Evolutionary conservation across 1,284 basidiomycete genomes (phyloP).

Genomic region (Melampsora abietis-canadensis): DNA sequence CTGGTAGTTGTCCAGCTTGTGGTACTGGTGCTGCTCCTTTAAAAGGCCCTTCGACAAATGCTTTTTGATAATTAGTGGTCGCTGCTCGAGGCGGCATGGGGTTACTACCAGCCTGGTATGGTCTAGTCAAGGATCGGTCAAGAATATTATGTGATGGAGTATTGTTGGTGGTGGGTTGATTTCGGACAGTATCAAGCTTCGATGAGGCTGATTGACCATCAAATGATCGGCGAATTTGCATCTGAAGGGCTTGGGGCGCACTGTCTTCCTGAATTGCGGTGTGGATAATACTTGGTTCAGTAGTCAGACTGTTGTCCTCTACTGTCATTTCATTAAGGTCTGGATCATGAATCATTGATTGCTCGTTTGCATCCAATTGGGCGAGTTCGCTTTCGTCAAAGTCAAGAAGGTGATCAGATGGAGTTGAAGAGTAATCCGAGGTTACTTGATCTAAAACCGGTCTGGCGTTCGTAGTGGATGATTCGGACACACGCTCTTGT

Average conservation of each 20-base stretch:
- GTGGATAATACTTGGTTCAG: not conserved
- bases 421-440: not conserved
- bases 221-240: too few relatives aligned
- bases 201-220: not conserved
- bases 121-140: not conserved
- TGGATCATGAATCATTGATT: constrained; percentile 1
- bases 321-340: not conserved
- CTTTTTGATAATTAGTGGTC: constrained; percentile 1
- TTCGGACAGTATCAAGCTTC: not conserved
- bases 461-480: not conserved
- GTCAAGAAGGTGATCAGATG: constrained; percentile 37
- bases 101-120: not conserved
- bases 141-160: not conserved
- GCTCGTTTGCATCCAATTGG: constrained; percentile 16
- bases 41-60: not conserved
- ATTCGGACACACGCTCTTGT: not conserved
- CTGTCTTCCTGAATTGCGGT: not conserved
- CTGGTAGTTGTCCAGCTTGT: constrained; percentile 3
- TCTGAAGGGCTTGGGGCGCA: not conserved
- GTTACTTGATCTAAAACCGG: not conserved
- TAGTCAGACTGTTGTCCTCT: not conserved
- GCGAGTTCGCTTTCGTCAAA: constrained; percentile 30
- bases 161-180: not conserved
- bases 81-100: not conserved
- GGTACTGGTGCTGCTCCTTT: not conserved